Percentiles rank a stretch among this genome's conserved stretches.
Conservation (phyloP, 2,329 filamentous ascomycete genomes). For the Exutisphaerella laricina region DNA sequence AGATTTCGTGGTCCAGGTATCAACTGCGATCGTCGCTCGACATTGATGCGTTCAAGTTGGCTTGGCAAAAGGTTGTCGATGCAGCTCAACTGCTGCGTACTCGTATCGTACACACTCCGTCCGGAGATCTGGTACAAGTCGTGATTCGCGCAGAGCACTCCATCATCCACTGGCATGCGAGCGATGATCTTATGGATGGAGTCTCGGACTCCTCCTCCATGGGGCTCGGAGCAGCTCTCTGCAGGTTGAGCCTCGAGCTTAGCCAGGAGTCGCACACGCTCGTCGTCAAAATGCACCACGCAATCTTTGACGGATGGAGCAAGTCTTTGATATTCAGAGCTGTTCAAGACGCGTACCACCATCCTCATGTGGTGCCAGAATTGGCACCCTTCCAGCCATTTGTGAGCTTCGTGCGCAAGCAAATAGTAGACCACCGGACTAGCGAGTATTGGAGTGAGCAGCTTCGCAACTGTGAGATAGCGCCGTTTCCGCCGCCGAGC, state of each 20-base stretch:
- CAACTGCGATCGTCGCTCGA: slow-evolving; percentile 22
- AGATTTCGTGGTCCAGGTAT: not conserved
- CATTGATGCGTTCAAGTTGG: slow-evolving; percentile 30
- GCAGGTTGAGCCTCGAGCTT: not conserved
- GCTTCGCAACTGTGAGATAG: slow-evolving; percentile 4
- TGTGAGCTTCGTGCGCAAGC: not conserved
- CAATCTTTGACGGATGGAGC: slow-evolving; percentile 34
- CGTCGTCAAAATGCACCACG: slow-evolving; percentile 31
- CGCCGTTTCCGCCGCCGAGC: not conserved
- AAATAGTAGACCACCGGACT: not conserved
- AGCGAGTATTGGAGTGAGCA: slow-evolving; percentile 8
- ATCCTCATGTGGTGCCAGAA: not conserved
- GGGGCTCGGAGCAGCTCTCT: not conserved
- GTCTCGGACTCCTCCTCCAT: not conserved
- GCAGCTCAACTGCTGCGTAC: slow-evolving; percentile 36
- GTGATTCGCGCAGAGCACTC: slow-evolving; percentile 21
- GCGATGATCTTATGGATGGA: not conserved
- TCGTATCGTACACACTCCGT: slow-evolving; percentile 35
- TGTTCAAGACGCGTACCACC: not conserved
- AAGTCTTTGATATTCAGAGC: not conserved
- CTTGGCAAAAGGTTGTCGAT: slow-evolving; percentile 33
- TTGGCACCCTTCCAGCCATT: slow-evolving; percentile 7
- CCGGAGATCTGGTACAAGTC: slow-evolving; percentile 24
- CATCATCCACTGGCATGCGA: not conserved
- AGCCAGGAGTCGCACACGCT: slow-evolving; percentile 15